Base-by-base conservation (phyloP, 495 filamentous ascomycete species). In the Jackrogersella minutella region DNA sequence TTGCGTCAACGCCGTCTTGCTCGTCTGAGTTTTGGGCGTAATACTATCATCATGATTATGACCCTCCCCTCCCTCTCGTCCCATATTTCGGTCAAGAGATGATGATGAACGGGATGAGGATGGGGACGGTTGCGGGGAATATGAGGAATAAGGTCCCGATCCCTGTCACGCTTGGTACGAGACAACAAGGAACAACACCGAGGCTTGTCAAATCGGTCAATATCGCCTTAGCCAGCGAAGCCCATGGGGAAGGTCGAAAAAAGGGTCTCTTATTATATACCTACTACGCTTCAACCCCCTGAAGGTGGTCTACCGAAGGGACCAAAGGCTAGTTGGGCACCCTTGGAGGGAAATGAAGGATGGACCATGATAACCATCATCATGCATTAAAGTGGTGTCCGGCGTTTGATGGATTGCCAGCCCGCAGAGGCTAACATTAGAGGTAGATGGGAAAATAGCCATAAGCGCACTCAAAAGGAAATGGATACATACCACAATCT, bases 1-100 rank as follows among this genome's bases (percentile, higher is more conserved):
- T 16, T 80, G 77, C 57, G 65, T 81, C 63, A 81, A 81, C 46
- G 77, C 77, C 16, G 77, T 80, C 10, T 72, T 80, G 6, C 69
- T 80, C 8, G 77, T 80, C 17, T 80, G 70, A 77, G n/a, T 2
- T 30, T 3, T 30, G 26, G 3, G 26, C n/a, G n/a, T n/a, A n/a
- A n/a, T n/a, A n/a, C n/a, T n/a, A n/a, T n/a, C n/a, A n/a, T n/a
- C n/a, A n/a, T n/a, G n/a, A n/a, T n/a, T n/a, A n/a, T n/a, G n/a
- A n/a, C n/a, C n/a, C n/a, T n/a, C n/a, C n/a, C 26, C 26, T 7
- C 26, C 7, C 26, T 3, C 26, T 7, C 3, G 7, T 30, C 26
- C 3, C 7, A 30, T 30, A 30, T 30, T 30, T 30, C 26, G 3
- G 7, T 7, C 26, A 7, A 7, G 26, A 7, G 7, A 3, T 30